These are phyloP conservation scores for Chenopodium album DNA, from an alignment of 148 eudicot genomes.

Conservation along the genomic window DNA sequence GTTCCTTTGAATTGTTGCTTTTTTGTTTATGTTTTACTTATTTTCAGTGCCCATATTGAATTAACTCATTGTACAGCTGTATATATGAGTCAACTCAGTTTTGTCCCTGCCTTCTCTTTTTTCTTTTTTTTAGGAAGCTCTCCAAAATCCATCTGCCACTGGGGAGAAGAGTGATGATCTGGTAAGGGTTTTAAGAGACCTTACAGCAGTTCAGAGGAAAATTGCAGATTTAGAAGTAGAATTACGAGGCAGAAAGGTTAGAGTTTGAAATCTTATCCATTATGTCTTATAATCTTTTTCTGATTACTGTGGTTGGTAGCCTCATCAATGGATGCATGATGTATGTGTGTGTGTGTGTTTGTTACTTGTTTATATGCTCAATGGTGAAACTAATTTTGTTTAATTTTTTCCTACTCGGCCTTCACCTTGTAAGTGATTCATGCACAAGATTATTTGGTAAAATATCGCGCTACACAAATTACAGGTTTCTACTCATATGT, in stretches of 20 bases:
- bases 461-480: too few relatives aligned
- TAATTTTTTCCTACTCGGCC: background rate
- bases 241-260: constrained; percentile 97
- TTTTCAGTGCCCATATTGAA: background rate
- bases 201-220: constrained; percentile 87
- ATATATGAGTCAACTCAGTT: background rate
- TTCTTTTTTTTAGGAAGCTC: constrained; percentile 56
- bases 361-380: background rate
- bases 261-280: background rate
- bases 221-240: constrained; percentile 97
- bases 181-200: constrained; percentile 87
- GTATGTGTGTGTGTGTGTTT: background rate
- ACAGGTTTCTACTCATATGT: too few relatives aligned
- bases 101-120: background rate
- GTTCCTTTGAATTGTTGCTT: background rate
- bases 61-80: background rate
- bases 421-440: background rate
- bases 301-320: background rate
- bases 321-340: constrained; percentile 1
- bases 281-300: background rate
- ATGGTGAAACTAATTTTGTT: background rate
- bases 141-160: constrained; percentile 48
- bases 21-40: background rate
- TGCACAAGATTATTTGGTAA: too few relatives aligned
- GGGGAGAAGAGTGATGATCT: constrained; percentile 85